Percentiles rank a stretch among this genome's conserved stretches.
Evolutionary conservation across 1,139 yeast species (phyloP).

Genomic region (Candida sp.): DNA sequence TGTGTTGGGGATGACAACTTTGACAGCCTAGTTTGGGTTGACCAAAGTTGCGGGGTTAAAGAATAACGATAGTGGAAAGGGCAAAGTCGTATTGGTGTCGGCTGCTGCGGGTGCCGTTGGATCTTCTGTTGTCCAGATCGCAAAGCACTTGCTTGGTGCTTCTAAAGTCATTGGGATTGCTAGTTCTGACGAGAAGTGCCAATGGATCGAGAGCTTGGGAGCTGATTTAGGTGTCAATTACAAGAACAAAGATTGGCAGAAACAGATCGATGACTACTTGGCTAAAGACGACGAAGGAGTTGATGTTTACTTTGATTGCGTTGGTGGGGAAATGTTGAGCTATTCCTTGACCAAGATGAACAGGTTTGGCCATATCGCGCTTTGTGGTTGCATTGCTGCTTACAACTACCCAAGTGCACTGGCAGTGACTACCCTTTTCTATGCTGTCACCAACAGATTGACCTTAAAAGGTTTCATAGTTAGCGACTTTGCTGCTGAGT

Average conservation of each 20-base stretch:
- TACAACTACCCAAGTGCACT: constrained; percentile 49
- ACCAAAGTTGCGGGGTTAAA: constrained; percentile 45
- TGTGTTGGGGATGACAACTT: constrained; percentile 55
- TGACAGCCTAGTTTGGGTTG: constrained; percentile 68
- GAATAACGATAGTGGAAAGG: constrained; percentile 26
- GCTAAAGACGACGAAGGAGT: constrained; percentile 45
- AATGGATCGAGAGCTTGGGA: constrained; percentile 59
- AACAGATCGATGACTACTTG: constrained; percentile 48
- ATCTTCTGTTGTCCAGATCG: constrained; percentile 59
- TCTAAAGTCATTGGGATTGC: constrained; percentile 66
- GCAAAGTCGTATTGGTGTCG: constrained; percentile 51
- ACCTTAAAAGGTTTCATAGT: constrained; percentile 54
- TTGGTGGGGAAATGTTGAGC: constrained; percentile 66
- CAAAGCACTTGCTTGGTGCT: constrained; percentile 57
- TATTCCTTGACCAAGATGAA: constrained; percentile 45
- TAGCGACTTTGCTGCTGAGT: constrained; percentile 34
- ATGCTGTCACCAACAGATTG: constrained; percentile 51
- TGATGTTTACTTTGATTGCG: constrained; percentile 60
- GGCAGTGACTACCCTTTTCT: constrained; percentile 41
- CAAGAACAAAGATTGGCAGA: constrained; percentile 46
- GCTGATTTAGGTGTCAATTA: constrained; percentile 61
- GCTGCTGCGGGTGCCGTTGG: constrained; percentile 81
- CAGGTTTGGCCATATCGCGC: constrained; percentile 49
- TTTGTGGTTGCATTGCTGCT: constrained; percentile 68
- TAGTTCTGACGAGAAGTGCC: constrained; percentile 61